Percentiles rank a stretch among this genome's conserved stretches.
Conservation (phyloP, 768 basidiomycete species). For the Phaffia tasmanica region DNA sequence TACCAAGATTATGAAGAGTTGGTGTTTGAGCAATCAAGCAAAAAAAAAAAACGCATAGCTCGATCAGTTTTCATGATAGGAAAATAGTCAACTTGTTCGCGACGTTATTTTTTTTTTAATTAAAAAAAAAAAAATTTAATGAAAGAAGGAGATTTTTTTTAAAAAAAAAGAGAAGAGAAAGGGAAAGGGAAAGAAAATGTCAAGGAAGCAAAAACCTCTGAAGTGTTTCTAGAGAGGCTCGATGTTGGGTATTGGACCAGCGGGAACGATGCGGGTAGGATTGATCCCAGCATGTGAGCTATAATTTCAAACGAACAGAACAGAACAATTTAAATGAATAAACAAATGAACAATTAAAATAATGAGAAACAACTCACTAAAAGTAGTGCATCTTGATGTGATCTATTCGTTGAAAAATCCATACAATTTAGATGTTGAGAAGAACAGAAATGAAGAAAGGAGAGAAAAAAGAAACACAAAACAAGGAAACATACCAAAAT, state of each 20-base stretch:
- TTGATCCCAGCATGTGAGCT: slow-evolving; percentile 33
- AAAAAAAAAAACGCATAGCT: no score
- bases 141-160: no score
- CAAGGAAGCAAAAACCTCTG: background rate
- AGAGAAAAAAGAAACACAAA: background rate
- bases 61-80: no score
- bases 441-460: background rate
- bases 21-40: no score
- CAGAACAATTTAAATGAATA: background rate
- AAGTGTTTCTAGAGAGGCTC: slow-evolving; percentile 41
- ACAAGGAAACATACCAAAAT: slow-evolving; percentile 56
- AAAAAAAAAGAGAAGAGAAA: no score
- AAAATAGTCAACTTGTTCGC: no score
- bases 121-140: no score
- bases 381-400: slow-evolving; percentile 38
- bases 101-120: no score
- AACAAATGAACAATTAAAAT: no score
- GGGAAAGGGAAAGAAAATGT: no score
- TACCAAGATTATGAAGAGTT: no score
- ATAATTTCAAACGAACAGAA: slow-evolving; percentile 18
- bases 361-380: slow-evolving; percentile 12
- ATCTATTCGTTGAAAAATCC: background rate
- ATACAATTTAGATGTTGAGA: background rate
- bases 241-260: slow-evolving; percentile 61
- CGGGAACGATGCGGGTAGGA: slow-evolving; percentile 55